Conservation (phyloP, 352 stramenopile genomes). For the Phytophthora cryptogea region DNA sequence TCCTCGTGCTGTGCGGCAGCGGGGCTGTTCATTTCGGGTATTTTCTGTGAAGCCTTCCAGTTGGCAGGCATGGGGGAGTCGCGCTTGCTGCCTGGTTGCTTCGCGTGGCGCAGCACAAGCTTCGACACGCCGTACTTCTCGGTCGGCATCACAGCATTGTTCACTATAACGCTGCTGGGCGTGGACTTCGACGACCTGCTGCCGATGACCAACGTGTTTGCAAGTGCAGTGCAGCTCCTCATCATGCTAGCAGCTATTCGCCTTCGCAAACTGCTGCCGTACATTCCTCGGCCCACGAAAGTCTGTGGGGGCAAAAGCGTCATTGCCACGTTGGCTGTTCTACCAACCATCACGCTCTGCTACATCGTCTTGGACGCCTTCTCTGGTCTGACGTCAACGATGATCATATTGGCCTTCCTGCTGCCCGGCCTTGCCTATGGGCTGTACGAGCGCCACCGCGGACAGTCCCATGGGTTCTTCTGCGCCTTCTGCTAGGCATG, state of each 20-base stretch:
- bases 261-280: conserved; percentile 69
- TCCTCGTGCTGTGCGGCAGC: conserved; percentile 81
- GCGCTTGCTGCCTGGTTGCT: conserved; percentile 75
- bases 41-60: conserved; percentile 90
- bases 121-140: conserved; percentile 51
- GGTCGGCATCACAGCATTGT: conserved; percentile 36
- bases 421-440: conserved; percentile 42
- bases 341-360: conserved; percentile 30
- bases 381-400: conserved; percentile 23
- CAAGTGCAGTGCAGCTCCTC: conserved; percentile 79
- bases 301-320: conserved; percentile 35
- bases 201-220: conserved; percentile 91
- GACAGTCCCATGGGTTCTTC: conserved; percentile 3
- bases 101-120: conserved; percentile 55
- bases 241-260: conserved; percentile 91
- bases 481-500: conserved; percentile 5
- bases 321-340: conserved; percentile 24
- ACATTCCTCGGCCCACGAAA: conserved; percentile 59
- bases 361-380: conserved; percentile 45
- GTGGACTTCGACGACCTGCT: conserved; percentile 73
- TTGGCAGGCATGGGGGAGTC: conserved; percentile 76
- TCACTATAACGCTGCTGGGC: conserved; percentile 41
- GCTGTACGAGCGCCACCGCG: conserved; percentile 29
- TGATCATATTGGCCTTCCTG: conserved; percentile 47
- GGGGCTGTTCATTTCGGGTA: conserved; percentile 90